A percentile compares a stretch with the other conserved stretches of the same genome.
Conservation (phyloP, 1,139 yeast species). For the Saccharomyces hybrid region DNA sequence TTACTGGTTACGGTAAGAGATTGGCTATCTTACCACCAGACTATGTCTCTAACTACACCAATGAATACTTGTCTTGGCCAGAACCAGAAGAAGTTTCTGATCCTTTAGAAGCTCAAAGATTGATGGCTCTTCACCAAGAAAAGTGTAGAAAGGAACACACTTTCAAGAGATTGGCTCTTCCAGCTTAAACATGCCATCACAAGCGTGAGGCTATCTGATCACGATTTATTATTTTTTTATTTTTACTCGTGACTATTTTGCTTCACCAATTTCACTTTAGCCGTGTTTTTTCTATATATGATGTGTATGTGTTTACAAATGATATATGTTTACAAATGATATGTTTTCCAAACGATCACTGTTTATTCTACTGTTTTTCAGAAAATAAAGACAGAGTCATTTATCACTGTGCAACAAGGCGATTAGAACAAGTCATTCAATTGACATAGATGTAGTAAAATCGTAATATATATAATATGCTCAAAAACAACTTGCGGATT, state of each 20-base stretch:
- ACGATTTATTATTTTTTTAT: neutral
- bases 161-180: too few species aligned
- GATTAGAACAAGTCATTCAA: neutral
- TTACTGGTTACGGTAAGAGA: too few species aligned
- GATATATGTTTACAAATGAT: neutral
- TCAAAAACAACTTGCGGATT: neutral
- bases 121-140: too few species aligned
- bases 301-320: neutral
- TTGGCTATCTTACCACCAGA: too few species aligned
- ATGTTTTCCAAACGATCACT: neutral
- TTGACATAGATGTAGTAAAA: neutral
- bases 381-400: neutral
- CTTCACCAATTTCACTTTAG: neutral
- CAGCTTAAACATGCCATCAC: neutral
- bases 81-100: too few species aligned
- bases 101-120: too few species aligned
- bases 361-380: neutral
- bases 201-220: neutral
- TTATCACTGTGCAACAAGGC: neutral
- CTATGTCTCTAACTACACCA: too few species aligned
- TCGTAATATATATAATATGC: neutral
- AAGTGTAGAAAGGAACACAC: too few species aligned
- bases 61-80: too few species aligned
- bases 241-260: neutral
- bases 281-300: neutral